Conservation (phyloP, 2,329 filamentous ascomycete genomes). For the Stemphylium vesicarium region DNA sequence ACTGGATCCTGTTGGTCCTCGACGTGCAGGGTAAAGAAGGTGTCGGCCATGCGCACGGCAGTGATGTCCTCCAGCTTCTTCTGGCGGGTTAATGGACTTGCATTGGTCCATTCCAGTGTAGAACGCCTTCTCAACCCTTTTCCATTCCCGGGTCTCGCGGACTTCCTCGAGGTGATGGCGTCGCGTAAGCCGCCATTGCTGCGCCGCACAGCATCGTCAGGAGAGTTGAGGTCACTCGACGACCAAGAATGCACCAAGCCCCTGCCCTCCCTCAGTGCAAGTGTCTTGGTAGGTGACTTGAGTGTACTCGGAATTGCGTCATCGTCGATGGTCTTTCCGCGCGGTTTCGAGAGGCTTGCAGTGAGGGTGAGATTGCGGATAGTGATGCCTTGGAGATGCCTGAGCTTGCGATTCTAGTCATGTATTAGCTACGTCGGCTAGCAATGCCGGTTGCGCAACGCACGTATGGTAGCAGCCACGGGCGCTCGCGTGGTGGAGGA, state of each 20-base stretch:
- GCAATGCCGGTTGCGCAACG: slow-evolving; percentile 2
- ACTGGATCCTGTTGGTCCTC: slow-evolving; percentile 70
- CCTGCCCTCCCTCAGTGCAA: slow-evolving; percentile 58
- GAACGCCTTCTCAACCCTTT: slow-evolving; percentile 60
- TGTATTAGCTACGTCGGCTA: not conserved
- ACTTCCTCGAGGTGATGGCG: slow-evolving; percentile 26
- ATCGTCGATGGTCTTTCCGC: slow-evolving; percentile 73
- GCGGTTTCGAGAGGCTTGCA: slow-evolving; percentile 55
- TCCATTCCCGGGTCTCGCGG: slow-evolving; percentile 42
- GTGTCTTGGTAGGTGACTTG: slow-evolving; percentile 71
- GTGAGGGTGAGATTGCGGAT: slow-evolving; percentile 82
- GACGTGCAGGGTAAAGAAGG: slow-evolving; percentile 85
- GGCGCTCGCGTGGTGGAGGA: slow-evolving; percentile 40
- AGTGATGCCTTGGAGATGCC: slow-evolving; percentile 85
- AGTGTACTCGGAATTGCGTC: slow-evolving; percentile 72
- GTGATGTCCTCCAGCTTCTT: slow-evolving; percentile 76
- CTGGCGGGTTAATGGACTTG: slow-evolving; percentile 68
- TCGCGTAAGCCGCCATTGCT: slow-evolving; percentile 31
- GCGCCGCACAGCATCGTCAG: slow-evolving; percentile 29
- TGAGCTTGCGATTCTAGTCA: slow-evolving; percentile 78
- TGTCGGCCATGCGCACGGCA: slow-evolving; percentile 76
- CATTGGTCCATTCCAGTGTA: slow-evolving; percentile 68
- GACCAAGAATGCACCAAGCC: slow-evolving; percentile 65
- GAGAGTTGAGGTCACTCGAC: slow-evolving; percentile 58
- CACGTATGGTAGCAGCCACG: slow-evolving; percentile 49